Conservation (phyloP, 805 yeast species). For the Myxozyma melibiosi region DNA sequence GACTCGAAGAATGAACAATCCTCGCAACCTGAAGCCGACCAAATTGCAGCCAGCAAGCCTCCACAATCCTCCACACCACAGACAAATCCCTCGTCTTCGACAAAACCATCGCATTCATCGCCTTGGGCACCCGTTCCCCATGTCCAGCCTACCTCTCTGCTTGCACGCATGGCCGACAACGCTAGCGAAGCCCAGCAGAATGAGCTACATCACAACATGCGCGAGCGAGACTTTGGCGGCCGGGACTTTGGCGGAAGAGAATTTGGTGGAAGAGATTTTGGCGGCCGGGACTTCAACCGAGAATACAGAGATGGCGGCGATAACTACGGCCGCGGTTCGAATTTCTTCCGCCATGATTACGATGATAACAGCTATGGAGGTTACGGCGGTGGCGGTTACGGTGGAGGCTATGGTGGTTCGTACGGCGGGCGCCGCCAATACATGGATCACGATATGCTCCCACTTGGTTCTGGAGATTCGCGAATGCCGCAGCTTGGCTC, state of each 20-base stretch:
- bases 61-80: slow-evolving; percentile 1
- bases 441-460: slow-evolving; percentile 11
- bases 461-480: slow-evolving; percentile 10
- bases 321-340: background rate
- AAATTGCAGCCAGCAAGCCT: background rate
- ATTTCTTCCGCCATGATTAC: slow-evolving; percentile 3
- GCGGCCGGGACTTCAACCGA: slow-evolving; percentile 2
- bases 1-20: background rate
- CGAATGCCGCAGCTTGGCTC: slow-evolving; percentile 16
- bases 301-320: slow-evolving; percentile 8
- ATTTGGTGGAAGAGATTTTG: background rate
- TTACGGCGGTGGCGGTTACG: background rate
- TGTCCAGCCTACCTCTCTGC: slow-evolving; percentile 22
- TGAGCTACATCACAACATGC: background rate
- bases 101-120: slow-evolving; percentile 10
- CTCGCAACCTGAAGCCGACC: background rate
- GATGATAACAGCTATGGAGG: background rate
- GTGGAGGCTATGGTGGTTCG: background rate
- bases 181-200: slow-evolving; percentile 4
- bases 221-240: background rate
- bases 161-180: slow-evolving; percentile 2
- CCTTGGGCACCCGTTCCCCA: slow-evolving; percentile 34
- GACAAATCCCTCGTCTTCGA: background rate
- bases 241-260: too few species aligned
- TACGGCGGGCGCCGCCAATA: slow-evolving; percentile 11